Percentiles rank a stretch among this genome's conserved stretches.
phyloP scores from a whole-genome alignment of 1,139 yeast species.

The Kodamaea derodonti region DNA sequence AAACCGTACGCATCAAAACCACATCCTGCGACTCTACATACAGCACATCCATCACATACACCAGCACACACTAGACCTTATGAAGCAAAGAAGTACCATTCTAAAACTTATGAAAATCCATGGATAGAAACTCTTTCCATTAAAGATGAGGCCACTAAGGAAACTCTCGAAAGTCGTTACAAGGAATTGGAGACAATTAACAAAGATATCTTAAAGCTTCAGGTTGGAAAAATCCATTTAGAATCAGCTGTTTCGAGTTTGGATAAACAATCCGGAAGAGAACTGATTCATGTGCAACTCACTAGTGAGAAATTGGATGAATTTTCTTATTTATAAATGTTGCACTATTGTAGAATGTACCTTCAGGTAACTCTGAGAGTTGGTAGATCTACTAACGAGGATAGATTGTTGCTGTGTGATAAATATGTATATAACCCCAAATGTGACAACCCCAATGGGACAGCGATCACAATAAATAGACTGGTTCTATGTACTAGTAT shows the following conservation, averaged over 20 bases:
- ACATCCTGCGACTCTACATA: background rate
- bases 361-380: too few species aligned
- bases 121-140: conserved; percentile 20
- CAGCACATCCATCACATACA: too few species aligned
- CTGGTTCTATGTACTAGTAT: too few species aligned
- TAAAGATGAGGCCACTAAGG: conserved; percentile 15
- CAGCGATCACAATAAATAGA: too few species aligned
- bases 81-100: background rate
- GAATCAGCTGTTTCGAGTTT: conserved; percentile 20
- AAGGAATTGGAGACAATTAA: conserved; percentile 22
- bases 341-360: too few species aligned
- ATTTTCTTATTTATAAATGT: conserved; percentile 13
- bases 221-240: conserved; percentile 20
- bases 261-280: conserved; percentile 29
- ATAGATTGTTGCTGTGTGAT: too few species aligned
- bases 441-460: too few species aligned
- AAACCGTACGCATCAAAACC: too few species aligned
- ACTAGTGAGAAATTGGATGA: conserved; percentile 43
- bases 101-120: conserved; percentile 13
- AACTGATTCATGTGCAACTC: conserved; percentile 34
- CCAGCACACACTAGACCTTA: background rate
- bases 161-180: conserved; percentile 15
- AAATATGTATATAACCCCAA: too few species aligned
- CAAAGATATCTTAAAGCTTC: conserved; percentile 25
- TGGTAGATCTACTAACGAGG: too few species aligned